Conservation (phyloP, 371 early-diverging fungal species). For the Mortierella sp. region DNA sequence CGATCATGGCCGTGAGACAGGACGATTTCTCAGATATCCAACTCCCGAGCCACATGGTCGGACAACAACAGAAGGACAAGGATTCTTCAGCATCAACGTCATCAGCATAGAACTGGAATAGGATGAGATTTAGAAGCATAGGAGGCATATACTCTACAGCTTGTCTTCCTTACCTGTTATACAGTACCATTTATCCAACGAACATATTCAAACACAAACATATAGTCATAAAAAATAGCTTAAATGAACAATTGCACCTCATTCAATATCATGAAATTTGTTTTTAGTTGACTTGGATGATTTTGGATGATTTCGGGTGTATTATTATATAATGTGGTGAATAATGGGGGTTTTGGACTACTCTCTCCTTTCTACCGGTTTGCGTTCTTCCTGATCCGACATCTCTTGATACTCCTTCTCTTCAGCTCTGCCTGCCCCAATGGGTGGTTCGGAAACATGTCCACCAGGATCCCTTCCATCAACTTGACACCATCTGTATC, state of each 20-base stretch:
- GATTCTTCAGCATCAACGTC: conserved; percentile 4
- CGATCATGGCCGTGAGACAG: conserved; percentile 52
- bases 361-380: too few relatives aligned
- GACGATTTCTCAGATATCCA: conserved; percentile 55
- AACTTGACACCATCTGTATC: conserved; percentile 24
- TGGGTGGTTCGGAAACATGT: conserved; percentile 30
- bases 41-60: conserved; percentile 38
- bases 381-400: not conserved
- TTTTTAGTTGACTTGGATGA: too few relatives aligned
- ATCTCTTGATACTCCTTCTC: conserved; percentile 1
- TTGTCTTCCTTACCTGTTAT: not conserved
- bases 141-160: not conserved
- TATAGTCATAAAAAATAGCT: too few relatives aligned
- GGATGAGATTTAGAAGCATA: too few relatives aligned
- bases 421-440: not conserved
- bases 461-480: conserved; percentile 15
- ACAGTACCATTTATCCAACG: not conserved
- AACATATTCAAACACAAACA: too few relatives aligned
- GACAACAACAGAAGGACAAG: conserved; percentile 22
- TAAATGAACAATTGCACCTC: too few relatives aligned
- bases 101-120: not conserved
- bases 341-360: too few relatives aligned
- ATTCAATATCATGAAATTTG: too few relatives aligned
- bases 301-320: too few relatives aligned
- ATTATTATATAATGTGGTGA: too few relatives aligned